A percentile compares a stretch with the other conserved stretches of the same genome.
Conservation (phyloP, 2,329 filamentous ascomycete species). For the Sclerotiophoma versabilis region DNA sequence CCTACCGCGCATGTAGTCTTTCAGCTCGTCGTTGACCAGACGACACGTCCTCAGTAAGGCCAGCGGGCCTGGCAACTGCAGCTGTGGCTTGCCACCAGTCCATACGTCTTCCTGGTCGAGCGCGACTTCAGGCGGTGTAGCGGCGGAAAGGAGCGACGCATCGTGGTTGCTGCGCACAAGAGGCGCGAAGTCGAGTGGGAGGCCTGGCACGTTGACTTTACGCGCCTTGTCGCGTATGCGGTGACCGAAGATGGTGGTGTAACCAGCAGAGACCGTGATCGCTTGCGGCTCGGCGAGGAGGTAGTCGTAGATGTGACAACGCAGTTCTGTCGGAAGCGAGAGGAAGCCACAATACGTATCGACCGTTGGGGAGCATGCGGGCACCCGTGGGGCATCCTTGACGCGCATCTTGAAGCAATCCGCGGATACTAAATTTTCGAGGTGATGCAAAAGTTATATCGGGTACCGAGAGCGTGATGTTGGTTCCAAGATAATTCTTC, state of each 20-base stretch:
- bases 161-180: conserved; percentile 45
- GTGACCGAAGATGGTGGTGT: conserved; percentile 39
- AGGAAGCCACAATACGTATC: conserved; percentile 25
- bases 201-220: conserved; percentile 41
- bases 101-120: conserved; percentile 20
- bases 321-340: conserved; percentile 49
- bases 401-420: conserved; percentile 8
- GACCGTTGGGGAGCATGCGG: conserved; percentile 1
- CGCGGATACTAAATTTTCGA: not conserved
- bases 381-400: conserved; percentile 14
- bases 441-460: conserved; percentile 7
- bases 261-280: conserved; percentile 51
- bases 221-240: conserved; percentile 36
- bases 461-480: not conserved
- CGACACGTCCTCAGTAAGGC: conserved; percentile 42
- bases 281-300: conserved; percentile 45
- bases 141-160: conserved; percentile 41
- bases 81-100: conserved; percentile 14
- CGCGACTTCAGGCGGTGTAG: conserved; percentile 33
- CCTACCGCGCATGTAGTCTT: conserved; percentile 37
- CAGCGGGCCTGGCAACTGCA: conserved; percentile 32
- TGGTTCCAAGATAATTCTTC: not conserved
- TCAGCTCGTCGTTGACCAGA: conserved; percentile 47
- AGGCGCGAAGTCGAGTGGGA: conserved; percentile 47
- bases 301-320: conserved; percentile 53